Base-by-base conservation (phyloP, 371 early-diverging fungal genomes). In the Rhizopus stolonifer region DNA sequence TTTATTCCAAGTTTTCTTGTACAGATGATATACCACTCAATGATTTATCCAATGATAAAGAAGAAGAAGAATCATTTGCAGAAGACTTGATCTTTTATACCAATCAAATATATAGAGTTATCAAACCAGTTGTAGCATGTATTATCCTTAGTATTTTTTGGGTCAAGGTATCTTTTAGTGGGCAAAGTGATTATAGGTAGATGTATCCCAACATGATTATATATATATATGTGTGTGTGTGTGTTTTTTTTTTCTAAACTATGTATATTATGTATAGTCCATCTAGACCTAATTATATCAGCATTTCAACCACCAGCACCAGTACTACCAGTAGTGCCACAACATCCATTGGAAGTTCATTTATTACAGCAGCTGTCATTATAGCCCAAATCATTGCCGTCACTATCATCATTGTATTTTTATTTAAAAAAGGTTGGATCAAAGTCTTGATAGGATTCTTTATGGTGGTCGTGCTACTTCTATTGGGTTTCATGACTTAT, bases 401-500 rank as follows among this genome's bases (percentile, higher is more conserved):
- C 3, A 93, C 93, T 0, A 69, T 92, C 17, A 62, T 91, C 11
- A 86, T 93, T 53, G 83, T 90, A 6, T 58, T 83, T 33, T 64
- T 90, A 5, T 91, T 92, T 64, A 84, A 83, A 42, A 86, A 84
- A 56, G 86, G 86, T 8, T 83, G 81, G 71, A 85, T 89, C 69
- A 89, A 88, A 80, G 86, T 85, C 11, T 69, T 93, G 9, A 81
- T 83, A 59, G 90, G 82, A 5, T 80, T 92, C 52, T 89, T 93
- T 46, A 83, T 83, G 69, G 55, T 92, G 14, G 81, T 91, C 23
- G 89, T 92, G 1, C 53, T 87, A 6, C 56, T 74, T 38, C 59
- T 91, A 9, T 72, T 93, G 4, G 92, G 90, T 5, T 81, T 86
- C 40, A 92, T 91, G 83, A 86, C 88, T 3, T 90, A 85, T 59